These are phyloP conservation scores for Suillus decipiens DNA, from an alignment of 768 basidiomycete species.

Conservation along the genomic window DNA sequence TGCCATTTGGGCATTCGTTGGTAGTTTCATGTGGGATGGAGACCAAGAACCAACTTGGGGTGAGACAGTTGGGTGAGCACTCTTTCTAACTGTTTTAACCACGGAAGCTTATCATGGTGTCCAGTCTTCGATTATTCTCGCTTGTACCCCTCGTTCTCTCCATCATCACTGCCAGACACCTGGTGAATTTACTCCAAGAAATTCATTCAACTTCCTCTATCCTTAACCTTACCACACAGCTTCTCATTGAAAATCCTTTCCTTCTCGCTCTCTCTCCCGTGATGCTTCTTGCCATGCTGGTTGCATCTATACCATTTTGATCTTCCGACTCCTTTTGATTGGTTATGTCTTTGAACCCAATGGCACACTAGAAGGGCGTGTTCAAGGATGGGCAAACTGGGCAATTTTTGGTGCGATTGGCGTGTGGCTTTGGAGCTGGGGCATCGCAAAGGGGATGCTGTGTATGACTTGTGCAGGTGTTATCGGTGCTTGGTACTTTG, in stretches of 20 bases:
- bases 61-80: constrained; percentile 72
- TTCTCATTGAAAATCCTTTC: constrained; percentile 73
- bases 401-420: constrained; percentile 56
- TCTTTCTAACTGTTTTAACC: constrained; percentile 15
- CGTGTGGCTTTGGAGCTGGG: constrained; percentile 76
- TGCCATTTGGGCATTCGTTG: constrained; percentile 79
- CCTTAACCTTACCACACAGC: constrained; percentile 61
- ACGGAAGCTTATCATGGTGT: constrained; percentile 17
- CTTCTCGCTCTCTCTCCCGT: constrained; percentile 74
- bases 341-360: constrained; percentile 53
- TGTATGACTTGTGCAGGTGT: constrained; percentile 79
- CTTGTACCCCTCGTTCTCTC: constrained; percentile 72
- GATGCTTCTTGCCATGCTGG: constrained; percentile 64
- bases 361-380: constrained; percentile 53
- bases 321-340: constrained; percentile 75
- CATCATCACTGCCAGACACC: constrained; percentile 67
- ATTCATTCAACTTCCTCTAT: constrained; percentile 65
- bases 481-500: constrained; percentile 91
- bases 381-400: constrained; percentile 71
- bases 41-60: constrained; percentile 71
- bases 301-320: constrained; percentile 79
- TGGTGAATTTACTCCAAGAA: constrained; percentile 69
- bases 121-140: constrained; percentile 75
- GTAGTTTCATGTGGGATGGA: constrained; percentile 69
- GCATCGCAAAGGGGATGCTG: constrained; percentile 76